Percentiles rank a stretch among this genome's conserved stretches.
These are phyloP conservation scores for Comarum palustre DNA, from an alignment of 306 rosid genomes.

Conservation along the genomic window DNA sequence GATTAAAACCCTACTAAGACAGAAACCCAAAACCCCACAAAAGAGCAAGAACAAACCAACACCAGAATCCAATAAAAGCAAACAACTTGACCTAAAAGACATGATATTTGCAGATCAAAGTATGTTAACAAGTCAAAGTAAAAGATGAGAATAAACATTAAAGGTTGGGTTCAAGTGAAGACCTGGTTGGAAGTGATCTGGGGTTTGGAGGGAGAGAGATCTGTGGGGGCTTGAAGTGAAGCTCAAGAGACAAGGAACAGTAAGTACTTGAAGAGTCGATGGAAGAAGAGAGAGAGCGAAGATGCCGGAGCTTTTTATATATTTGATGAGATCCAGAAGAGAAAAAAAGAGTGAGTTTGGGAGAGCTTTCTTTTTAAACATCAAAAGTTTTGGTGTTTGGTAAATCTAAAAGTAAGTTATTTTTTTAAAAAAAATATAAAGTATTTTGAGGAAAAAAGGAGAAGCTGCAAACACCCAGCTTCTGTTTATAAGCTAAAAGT, in stretches of 20 bases:
- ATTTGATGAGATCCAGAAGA: slow-evolving; percentile 42
- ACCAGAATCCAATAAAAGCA: slow-evolving; percentile 3
- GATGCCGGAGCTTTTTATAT: slow-evolving; percentile 34
- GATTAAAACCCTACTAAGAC: slow-evolving; percentile 13
- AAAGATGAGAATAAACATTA: slow-evolving; percentile 19
- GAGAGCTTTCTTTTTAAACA: too few species aligned
- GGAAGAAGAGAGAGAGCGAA: slow-evolving; percentile 23
- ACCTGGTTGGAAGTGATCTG: slow-evolving; percentile 43
- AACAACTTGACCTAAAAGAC: slow-evolving; percentile 10
- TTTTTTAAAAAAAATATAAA: too few species aligned
- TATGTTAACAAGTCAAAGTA: slow-evolving; percentile 12
- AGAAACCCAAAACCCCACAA: slow-evolving; percentile 18
- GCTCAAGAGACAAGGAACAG: slow-evolving; percentile 20
- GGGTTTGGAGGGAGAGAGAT: slow-evolving; percentile 31
- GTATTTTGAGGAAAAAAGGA: too few species aligned
- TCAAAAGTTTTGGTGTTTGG: too few species aligned
- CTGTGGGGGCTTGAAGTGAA: slow-evolving; percentile 17
- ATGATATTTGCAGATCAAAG: slow-evolving; percentile 36
- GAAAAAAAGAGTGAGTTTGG: background rate
- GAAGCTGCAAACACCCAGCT: too few species aligned
- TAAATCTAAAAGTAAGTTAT: too few species aligned
- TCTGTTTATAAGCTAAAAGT: too few species aligned
- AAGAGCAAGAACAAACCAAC: slow-evolving; percentile 20
- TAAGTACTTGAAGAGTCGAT: slow-evolving; percentile 8
- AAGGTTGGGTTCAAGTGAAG: slow-evolving; percentile 9